Evolutionary conservation across 108 stramenopile species (phyloP), one percentile per base, ranked within the genome.

Genomic region (Pseudonitzschia multiseries): DNA sequence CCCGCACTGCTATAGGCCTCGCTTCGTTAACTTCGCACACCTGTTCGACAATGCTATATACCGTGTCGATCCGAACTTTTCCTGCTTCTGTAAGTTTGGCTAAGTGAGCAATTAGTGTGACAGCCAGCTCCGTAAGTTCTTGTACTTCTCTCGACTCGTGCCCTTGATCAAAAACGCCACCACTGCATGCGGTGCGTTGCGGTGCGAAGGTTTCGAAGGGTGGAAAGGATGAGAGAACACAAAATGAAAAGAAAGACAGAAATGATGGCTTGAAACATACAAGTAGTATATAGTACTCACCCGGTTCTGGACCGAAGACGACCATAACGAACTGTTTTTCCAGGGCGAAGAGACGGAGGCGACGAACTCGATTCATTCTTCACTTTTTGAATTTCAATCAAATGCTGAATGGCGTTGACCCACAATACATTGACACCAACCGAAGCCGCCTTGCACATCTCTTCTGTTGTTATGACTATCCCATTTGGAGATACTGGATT

Each of bases 1-100:
- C 86, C 31, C 84, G 75, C 17, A 89, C 84, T 20, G 82, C 88
- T 43, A 89, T 79, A 13, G 85, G 80, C 22, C 83, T 62, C 3
- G 84, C 84, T 18, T 46, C 70, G 26, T 86, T 84, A 1, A 84
- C 78, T 9, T 77, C 78, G 69, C 88, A 89, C 36, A 89, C 65
- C 61, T 79, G 81, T 68, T 89, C 84, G 59, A 89, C 80, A 50
- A 85, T 72, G 41, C 42, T 75, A 29, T 79, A 78, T 22, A 64
- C 81, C 18, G 60, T 50, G 32, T 78, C 59, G 33, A 65, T 48
- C 60, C 61, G 17, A 17, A 57, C 9, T 21, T 29, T 26, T 36
- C 70, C 57, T 18, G 70, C 36, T 18, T 57, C 27, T 54, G 75
- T 61, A 14, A 70, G 64, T 22, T 71, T 78, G 57, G 82, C 82